Evolutionary conservation across 371 early-diverging fungal genomes (phyloP).

Genomic region (Circinella umbellata): DNA sequence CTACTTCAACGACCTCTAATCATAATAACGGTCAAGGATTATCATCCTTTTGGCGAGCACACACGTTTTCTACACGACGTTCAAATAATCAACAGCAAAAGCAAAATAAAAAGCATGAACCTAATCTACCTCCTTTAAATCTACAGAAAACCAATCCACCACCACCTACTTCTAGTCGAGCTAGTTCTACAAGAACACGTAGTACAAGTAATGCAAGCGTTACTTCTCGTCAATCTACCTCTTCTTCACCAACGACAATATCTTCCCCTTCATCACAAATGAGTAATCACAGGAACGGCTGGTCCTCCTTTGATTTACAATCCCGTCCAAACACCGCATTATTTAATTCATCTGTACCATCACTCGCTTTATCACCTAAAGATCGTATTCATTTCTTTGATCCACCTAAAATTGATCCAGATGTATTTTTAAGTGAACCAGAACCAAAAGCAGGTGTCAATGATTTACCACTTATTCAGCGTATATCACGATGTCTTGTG

Average conservation of each 20-base stretch:
- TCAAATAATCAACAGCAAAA: not conserved
- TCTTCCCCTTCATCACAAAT: slow-evolving; percentile 13
- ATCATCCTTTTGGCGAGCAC: slow-evolving; percentile 17
- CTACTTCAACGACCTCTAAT: not conserved
- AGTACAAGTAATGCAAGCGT: slow-evolving; percentile 9
- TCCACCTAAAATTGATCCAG: slow-evolving; percentile 1
- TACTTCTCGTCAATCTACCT: not conserved
- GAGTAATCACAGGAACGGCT: slow-evolving; percentile 10
- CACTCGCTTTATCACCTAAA: slow-evolving; percentile 8
- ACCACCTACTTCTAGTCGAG: not conserved
- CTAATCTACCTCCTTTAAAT: not conserved
- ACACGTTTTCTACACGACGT: slow-evolving; percentile 6
- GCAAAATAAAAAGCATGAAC: not conserved
- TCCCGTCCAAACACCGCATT: not conserved
- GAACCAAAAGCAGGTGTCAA: slow-evolving; percentile 1
- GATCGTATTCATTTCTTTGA: slow-evolving; percentile 5
- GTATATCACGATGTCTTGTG: slow-evolving; percentile 27
- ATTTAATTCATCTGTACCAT: slow-evolving; percentile 1
- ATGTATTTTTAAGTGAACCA: not conserved
- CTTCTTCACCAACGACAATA: slow-evolving; percentile 6
- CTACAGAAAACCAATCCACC: not conserved
- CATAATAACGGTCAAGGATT: slow-evolving; percentile 2
- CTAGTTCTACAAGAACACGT: slow-evolving; percentile 6
- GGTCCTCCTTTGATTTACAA: slow-evolving; percentile 9
- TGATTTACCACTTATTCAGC: slow-evolving; percentile 18